These are phyloP conservation scores for Peronosclerospora sorghi DNA, from an alignment of 352 stramenopile genomes.

Conservation along the genomic window DNA sequence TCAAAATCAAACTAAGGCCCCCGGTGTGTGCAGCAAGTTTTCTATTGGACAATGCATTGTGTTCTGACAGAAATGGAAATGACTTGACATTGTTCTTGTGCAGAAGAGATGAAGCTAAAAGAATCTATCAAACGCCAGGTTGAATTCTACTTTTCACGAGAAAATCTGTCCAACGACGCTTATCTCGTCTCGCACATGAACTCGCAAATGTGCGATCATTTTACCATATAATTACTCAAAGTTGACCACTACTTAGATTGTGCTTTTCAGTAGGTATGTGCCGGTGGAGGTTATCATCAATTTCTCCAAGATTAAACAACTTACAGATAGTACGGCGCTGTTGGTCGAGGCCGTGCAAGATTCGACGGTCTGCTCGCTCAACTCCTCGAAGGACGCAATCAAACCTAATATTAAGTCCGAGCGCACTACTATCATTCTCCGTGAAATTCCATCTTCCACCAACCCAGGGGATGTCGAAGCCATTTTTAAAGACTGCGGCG, in stretches of 20 bases:
- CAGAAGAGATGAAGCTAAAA: conserved; percentile 61
- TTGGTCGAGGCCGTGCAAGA: conserved; percentile 62
- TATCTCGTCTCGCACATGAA: conserved; percentile 87
- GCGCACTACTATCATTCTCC: conserved; percentile 89
- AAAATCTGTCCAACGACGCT: conserved; percentile 78
- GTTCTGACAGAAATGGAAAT: neutral
- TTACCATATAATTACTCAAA: neutral
- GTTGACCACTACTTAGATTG: neutral
- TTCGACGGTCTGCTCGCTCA: conserved; percentile 64
- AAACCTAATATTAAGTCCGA: conserved; percentile 89
- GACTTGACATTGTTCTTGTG: conserved; percentile 1
- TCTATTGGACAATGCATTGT: neutral
- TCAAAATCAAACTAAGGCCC: conserved; percentile 11
- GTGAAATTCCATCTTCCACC: conserved; percentile 85
- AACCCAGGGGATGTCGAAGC: conserved; percentile 75
- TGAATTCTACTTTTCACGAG: conserved; percentile 88
- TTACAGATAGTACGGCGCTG: conserved; percentile 51
- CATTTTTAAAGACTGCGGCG: conserved; percentile 73
- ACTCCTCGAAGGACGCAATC: conserved; percentile 74
- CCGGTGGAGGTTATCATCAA: conserved; percentile 69
- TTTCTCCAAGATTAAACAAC: conserved; percentile 82
- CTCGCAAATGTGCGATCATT: conserved; percentile 70
- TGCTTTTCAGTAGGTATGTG: conserved; percentile 44
- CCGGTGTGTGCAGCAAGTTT: conserved; percentile 7
- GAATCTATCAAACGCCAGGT: conserved; percentile 78